A percentile compares a stretch with the other conserved stretches of the same genome.
Evolutionary conservation across 2,329 filamentous ascomycete genomes (phyloP).

Genomic region (Aspergillus pseudonomiae): DNA sequence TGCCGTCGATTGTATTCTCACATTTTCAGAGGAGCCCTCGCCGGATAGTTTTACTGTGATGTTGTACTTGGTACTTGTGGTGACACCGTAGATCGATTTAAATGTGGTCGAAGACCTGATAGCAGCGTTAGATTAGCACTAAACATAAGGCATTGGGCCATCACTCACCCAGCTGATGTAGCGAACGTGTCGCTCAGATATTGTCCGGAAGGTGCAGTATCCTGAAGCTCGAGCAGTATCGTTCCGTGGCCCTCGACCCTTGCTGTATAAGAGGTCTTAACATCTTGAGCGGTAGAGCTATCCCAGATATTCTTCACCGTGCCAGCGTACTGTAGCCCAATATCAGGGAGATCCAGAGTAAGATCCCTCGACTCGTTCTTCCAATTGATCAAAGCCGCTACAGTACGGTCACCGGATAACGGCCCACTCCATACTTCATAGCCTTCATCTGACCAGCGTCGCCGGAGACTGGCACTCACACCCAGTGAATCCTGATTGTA

Average conservation of each 20-base stretch:
- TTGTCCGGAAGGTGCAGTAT: slow-evolving; percentile 24
- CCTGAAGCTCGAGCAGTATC: slow-evolving; percentile 33
- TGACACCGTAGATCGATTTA: slow-evolving; percentile 31
- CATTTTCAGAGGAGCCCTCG: not conserved
- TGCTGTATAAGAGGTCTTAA: slow-evolving; percentile 31
- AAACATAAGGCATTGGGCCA: not conserved
- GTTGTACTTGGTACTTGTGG: slow-evolving; percentile 29
- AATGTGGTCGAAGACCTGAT: slow-evolving; percentile 19
- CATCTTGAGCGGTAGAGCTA: slow-evolving; percentile 16
- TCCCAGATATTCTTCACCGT: slow-evolving; percentile 36
- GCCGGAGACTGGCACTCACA: slow-evolving; percentile 54
- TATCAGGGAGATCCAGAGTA: slow-evolving; percentile 46
- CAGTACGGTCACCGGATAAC: slow-evolving; percentile 47
- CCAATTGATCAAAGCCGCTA: slow-evolving; percentile 57
- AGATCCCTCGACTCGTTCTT: slow-evolving; percentile 47
- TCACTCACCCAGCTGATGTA: slow-evolving; percentile 19
- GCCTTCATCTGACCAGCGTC: slow-evolving; percentile 52
- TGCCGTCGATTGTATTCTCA: slow-evolving; percentile 16
- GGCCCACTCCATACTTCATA: slow-evolving; percentile 58
- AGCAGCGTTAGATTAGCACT: not conserved
- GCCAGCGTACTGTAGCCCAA: slow-evolving; percentile 45
- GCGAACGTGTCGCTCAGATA: slow-evolving; percentile 27
- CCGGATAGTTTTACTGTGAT: slow-evolving; percentile 24
- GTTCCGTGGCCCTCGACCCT: slow-evolving; percentile 33
- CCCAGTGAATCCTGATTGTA: slow-evolving; percentile 62